Conservation (phyloP, 225 moss, liverwort and hornwort genomes). For the Ulota crispa region DNA sequence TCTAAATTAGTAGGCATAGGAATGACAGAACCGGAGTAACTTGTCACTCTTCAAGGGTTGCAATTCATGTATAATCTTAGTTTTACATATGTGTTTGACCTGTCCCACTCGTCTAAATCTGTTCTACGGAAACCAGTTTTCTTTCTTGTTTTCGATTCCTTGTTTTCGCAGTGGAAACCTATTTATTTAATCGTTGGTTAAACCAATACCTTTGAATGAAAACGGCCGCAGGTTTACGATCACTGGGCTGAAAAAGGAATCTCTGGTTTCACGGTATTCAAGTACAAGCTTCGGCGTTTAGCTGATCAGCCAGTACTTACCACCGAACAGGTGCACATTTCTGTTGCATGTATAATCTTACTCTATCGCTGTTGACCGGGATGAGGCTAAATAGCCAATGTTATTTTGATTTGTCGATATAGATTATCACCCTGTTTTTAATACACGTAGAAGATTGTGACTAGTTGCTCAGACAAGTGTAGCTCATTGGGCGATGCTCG, state of each 20-base stretch:
- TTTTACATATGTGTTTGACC: background rate
- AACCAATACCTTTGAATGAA: background rate
- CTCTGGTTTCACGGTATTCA: constrained; percentile 60
- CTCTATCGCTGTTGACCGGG: background rate
- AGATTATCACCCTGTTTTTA: background rate
- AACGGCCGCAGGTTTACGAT: constrained; percentile 30
- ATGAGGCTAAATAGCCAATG: background rate
- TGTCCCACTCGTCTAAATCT: background rate
- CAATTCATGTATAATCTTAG: background rate
- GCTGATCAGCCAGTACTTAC: constrained; percentile 53
- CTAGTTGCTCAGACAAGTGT: background rate
- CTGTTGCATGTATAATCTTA: background rate
- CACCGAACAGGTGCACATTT: constrained; percentile 44
- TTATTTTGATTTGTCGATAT: background rate
- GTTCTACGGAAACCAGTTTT: background rate
- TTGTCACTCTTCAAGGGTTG: background rate
- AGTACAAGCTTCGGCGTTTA: constrained; percentile 59
- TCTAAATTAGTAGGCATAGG: background rate
- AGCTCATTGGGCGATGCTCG: background rate
- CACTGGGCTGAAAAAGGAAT: constrained; percentile 66
- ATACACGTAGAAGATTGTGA: background rate
- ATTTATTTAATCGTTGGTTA: background rate
- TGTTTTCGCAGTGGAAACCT: background rate
- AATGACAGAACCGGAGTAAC: background rate
- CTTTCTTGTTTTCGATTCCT: background rate